Evolutionary conservation across 768 basidiomycete genomes (phyloP), one percentile per base, ranked within the genome.

Genomic region (Cystobasidium tubakii): DNA sequence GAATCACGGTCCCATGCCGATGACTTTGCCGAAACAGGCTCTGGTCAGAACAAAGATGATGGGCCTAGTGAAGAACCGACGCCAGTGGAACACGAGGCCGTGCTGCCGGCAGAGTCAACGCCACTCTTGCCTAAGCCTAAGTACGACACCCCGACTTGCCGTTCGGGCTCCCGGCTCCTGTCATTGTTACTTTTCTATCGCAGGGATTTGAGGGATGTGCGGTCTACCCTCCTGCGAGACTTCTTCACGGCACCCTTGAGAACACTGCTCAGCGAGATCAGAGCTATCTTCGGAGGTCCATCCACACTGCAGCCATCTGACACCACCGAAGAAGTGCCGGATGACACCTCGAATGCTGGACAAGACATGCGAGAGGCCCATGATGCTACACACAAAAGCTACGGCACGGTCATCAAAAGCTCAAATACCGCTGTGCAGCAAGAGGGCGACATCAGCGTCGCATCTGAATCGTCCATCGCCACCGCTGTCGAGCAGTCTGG

Each of bases 111-210:
- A 19, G 25, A 39, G 34, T 15, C 63, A 27, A 36, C 63, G 21
- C 63, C 23, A 7, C 63, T 65, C 63, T 10, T 27, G 34, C 34
- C 63, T n/a, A 3, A 15, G 7, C 46, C 12, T 3, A 39, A 27
- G 3, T 6, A 7, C 7, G 12, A 4, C 19, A 43, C 9, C 13
- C 63, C 21, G 23, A 6, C 57, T 17, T 13, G 9, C 15, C 57
- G 36, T 13, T 12, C 23, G 4, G 69, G 69, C 9, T 71, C 69
- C 3, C 69, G 69, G 7, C 50, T 71, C 15, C 39, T 53, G 33
- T 54, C 69, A n/a, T 31, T 71, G 17, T 34, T 71, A 15, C 54
- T 71, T 34, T 71, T 71, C 69, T 71, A 33, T 31, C 53, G 69
- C 10, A n/a, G 50, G 25, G 69, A 71, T 33, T 21, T 60, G 21